Evolutionary conservation across 805 yeast genomes (phyloP), one percentile per base, ranked within the genome.

Genomic region (Yamadazyma endophytica): DNA sequence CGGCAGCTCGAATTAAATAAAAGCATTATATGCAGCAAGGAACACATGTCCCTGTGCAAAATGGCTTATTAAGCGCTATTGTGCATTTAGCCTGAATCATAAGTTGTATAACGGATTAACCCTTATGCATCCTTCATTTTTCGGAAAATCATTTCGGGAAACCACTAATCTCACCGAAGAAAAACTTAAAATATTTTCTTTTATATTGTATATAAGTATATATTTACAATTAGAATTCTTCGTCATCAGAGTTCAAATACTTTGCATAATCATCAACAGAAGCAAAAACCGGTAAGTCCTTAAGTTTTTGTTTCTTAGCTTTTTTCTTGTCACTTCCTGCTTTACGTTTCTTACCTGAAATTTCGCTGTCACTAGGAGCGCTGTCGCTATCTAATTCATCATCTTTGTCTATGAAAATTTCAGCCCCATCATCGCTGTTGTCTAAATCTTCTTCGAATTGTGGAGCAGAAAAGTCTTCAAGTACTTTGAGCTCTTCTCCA

Each of bases 231-330:
- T n/a, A n/a, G n/a, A n/a, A 52, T 26, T 61, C 72, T 29, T 78
- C 84, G 31, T 76, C 83, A 17, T 80, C 84, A 11, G 83, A 78
- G 17, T 69, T 69, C 54, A 84, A 60, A 45, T 79, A 80, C 50
- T 84, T 68, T 17, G 90, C 80, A 52, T 87, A 88, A 39, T 84
- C 95, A 24, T 84, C 96, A 7, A 79, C 95, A 27, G 88, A 79
- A 1, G 96, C 97, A 63, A 87, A 89, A 13, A 78, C 68, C 14
- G 97, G 97, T 38, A 89, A 64, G 28, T 71, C 76, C 49, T 74
- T 79, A 48, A 83, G 61, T 54, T 74, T 79, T 27, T 66, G 58
- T 51, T 68, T 76, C 64, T 73, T 77, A 13, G 68, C 44, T 41
- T 61, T 65, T 34, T 45, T 43, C 2, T 46, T 52, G 13, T 34